phyloP scores from a whole-genome alignment of 192 early-diverging fungal genomes.

The Hyaloraphidium curvatum region DNA sequence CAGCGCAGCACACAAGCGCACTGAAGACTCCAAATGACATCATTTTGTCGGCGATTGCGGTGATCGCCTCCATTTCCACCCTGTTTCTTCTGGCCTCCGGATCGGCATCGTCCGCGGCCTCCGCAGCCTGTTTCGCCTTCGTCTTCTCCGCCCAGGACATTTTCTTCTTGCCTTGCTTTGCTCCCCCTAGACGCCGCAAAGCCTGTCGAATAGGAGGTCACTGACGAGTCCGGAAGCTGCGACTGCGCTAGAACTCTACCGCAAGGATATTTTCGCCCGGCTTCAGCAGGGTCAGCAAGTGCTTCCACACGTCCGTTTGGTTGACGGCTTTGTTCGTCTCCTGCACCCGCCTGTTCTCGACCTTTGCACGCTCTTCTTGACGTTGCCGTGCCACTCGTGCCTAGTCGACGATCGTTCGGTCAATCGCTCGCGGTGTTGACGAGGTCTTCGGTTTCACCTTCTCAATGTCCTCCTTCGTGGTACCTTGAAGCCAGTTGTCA shows the following conservation, averaged over 20 bases:
- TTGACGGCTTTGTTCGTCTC: neutral
- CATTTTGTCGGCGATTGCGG: conserved; percentile 18
- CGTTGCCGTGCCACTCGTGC: neutral
- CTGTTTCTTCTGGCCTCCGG: neutral
- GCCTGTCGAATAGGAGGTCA: neutral
- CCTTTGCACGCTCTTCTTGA: neutral
- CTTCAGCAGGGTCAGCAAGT: neutral
- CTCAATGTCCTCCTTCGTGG: conserved; percentile 24
- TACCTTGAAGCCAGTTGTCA: conserved; percentile 32
- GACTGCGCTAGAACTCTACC: neutral
- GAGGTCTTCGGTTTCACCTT: too few relatives aligned
- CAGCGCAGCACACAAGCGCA: conserved; percentile 3
- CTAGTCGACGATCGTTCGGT: too few relatives aligned
- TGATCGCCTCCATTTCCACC: conserved; percentile 16
- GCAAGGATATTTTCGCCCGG: neutral
- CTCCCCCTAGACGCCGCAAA: neutral
- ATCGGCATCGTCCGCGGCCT: neutral
- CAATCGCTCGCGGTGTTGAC: too few relatives aligned
- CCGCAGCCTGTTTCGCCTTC: neutral
- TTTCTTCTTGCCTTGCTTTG: neutral
- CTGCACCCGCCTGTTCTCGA: neutral
- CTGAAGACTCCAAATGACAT: conserved; percentile 20
- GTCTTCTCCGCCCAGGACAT: neutral
- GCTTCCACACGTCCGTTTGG: neutral
- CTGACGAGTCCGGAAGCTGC: neutral